Conservation (phyloP, 306 rosid species). For the Citrullus amarus region DNA sequence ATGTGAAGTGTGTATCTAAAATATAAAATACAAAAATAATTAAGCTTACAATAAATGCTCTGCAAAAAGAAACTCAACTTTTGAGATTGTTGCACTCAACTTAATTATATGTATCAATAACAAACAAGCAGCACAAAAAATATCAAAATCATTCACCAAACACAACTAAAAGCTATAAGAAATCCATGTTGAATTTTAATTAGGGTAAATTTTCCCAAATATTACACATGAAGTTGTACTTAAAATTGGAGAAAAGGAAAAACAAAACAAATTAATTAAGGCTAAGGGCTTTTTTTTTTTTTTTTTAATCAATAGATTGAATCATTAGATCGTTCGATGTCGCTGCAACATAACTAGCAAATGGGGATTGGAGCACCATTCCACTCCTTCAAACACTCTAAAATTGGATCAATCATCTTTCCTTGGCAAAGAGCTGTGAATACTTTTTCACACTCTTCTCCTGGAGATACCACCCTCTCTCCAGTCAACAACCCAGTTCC, state of each 20-base stretch:
- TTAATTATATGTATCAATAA: too few relatives aligned
- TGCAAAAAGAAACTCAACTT: too few relatives aligned
- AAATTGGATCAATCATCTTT: slow-evolving; percentile 62
- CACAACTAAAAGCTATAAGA: neutral
- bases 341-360: slow-evolving; percentile 12
- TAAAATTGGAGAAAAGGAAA: too few relatives aligned
- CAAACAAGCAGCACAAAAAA: too few relatives aligned
- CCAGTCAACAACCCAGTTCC: slow-evolving; percentile 50
- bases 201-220: neutral
- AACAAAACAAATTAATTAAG: neutral
- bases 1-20: too few relatives aligned
- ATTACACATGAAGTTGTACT: neutral
- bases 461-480: slow-evolving; percentile 54
- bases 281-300: neutral
- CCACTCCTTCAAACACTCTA: slow-evolving; percentile 70
- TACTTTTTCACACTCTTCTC: slow-evolving; percentile 70
- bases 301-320: neutral
- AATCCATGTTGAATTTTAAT: neutral
- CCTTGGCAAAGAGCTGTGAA: slow-evolving; percentile 76
- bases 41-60: too few relatives aligned
- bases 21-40: too few relatives aligned
- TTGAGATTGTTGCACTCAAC: too few relatives aligned
- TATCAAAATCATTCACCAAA: too few relatives aligned
- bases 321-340: neutral
- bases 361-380: slow-evolving; percentile 81